Evolutionary conservation across 176 grass and related monocot species (phyloP), one percentile per base, ranked within the genome.

Genomic region (Eragrostis curvula): DNA sequence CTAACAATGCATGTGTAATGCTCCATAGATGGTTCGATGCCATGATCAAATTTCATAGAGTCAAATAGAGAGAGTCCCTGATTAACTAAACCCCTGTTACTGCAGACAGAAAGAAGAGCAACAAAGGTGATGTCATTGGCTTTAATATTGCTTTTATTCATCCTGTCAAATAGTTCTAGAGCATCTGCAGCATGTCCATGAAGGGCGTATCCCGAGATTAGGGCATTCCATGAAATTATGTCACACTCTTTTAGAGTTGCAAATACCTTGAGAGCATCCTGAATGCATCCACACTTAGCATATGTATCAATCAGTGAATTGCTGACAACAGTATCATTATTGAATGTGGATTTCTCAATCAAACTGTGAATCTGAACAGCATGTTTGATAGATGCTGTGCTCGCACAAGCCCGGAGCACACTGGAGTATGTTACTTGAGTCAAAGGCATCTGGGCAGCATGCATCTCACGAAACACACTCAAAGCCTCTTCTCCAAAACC

Each of bases 221-320:
- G 84, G 70, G 81, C 51, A 84, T 89, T 89, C 81, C 87, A 89
- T 63, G 87, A 89, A 62, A 89, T 68, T 12, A 80, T 46, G 68
- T 84, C 81, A 14, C 52, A 59, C 75, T 80, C 60, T 50, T 53
- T 84, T 48, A 84, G 27, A 62, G 51, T 24, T 80, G 68, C 14
- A 74, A 89, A 95, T 71, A 90, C 83, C 58, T 81, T 88, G 28
- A 32, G 25, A 79, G 93, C 90, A 63, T 95, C 90, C 59, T 46
- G 78, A 53, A 95, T 90, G 67, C 56, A 92, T 60, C 93, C 93
- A 24, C 90, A 92, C 71, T 95, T 92, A 9, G 90, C 90, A 88
- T 95, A 95, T 65, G 93, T 78, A 77, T 95, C 93, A 80, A 95
- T 86, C 36, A 95, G 80, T 78, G 93, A 89, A 84, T 92, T 95